Evolutionary conservation across 192 early-diverging fungal genomes (phyloP).

Genomic region (Phlyctochytrium planicorne): DNA sequence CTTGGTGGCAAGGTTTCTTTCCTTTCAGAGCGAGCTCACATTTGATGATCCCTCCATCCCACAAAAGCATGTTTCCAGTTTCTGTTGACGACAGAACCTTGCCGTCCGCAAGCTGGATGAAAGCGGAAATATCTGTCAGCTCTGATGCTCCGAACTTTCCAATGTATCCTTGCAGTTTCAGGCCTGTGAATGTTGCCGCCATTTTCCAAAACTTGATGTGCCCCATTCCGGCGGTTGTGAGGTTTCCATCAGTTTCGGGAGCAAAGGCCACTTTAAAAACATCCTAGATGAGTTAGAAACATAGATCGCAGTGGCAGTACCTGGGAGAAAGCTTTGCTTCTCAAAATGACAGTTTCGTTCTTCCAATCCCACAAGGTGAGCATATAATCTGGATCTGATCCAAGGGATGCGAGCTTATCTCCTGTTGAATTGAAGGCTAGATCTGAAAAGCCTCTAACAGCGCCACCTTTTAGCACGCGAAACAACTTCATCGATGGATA

Average conservation of each 20-base stretch:
- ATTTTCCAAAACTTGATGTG: conserved; percentile 71
- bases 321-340: conserved; percentile 66
- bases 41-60: conserved; percentile 69
- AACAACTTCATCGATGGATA: conserved; percentile 49
- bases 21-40: conserved; percentile 55
- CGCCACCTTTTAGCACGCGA: conserved; percentile 49
- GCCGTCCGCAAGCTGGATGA: conserved; percentile 59
- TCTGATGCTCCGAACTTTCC: conserved; percentile 65
- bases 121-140: conserved; percentile 57
- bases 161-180: conserved; percentile 61
- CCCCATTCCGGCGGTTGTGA: conserved; percentile 65
- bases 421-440: conserved; percentile 54
- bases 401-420: conserved; percentile 56
- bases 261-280: conserved; percentile 55
- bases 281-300: conserved; percentile 35
- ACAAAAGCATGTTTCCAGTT: conserved; percentile 60
- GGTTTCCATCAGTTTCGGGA: conserved; percentile 49
- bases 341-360: conserved; percentile 45
- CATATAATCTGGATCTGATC: conserved; percentile 63
- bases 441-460: conserved; percentile 44
- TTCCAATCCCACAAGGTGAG: conserved; percentile 66
- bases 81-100: conserved; percentile 62
- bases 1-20: conserved; percentile 51
- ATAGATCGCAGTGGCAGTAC: conserved; percentile 14
- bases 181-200: conserved; percentile 59